Conservation (phyloP, 805 yeast genomes). For the Blastobotrys americana region DNA sequence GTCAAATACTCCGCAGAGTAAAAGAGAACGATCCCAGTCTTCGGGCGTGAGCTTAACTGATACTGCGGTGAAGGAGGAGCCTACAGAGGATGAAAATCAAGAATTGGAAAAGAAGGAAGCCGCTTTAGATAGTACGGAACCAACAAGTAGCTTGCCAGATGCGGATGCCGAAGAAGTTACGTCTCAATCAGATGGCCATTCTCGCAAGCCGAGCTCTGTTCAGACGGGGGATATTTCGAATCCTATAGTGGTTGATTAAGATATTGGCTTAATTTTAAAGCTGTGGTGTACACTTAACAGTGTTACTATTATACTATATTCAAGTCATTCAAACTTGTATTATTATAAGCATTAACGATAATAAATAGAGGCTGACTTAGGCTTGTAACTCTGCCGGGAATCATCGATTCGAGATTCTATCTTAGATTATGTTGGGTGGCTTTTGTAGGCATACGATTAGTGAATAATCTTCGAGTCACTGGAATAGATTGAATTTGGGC, state of each 20-base stretch:
- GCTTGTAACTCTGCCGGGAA: too few relatives aligned
- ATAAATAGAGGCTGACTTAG: too few relatives aligned
- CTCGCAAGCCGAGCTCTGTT: not conserved
- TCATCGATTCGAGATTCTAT: too few relatives aligned
- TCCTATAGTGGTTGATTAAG: constrained; percentile 11
- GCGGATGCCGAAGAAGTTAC: too few relatives aligned
- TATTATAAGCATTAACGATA: too few relatives aligned
- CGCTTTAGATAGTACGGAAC: too few relatives aligned
- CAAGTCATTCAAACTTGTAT: too few relatives aligned
- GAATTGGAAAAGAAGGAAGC: not conserved
- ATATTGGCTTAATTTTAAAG: constrained; percentile 1
- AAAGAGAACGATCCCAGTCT: not conserved
- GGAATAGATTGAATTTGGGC: too few relatives aligned
- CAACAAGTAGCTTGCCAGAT: too few relatives aligned
- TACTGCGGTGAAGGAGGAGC: constrained; percentile 4
- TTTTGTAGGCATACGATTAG: not conserved
- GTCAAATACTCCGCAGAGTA: constrained; percentile 1
- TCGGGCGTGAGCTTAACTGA: constrained; percentile 7
- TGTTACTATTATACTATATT: too few relatives aligned
- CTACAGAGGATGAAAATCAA: constrained; percentile 3
- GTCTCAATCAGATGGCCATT: too few relatives aligned
- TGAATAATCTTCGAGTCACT: not conserved
- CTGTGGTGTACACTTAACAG: constrained; percentile 1
- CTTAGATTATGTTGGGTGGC: too few relatives aligned
- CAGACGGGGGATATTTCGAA: constrained; percentile 1